Percentiles rank a stretch among this genome's conserved stretches.
Evolutionary conservation across 2,329 filamentous ascomycete genomes (phyloP).

Genomic region (Incumbomyces delicatus): DNA sequence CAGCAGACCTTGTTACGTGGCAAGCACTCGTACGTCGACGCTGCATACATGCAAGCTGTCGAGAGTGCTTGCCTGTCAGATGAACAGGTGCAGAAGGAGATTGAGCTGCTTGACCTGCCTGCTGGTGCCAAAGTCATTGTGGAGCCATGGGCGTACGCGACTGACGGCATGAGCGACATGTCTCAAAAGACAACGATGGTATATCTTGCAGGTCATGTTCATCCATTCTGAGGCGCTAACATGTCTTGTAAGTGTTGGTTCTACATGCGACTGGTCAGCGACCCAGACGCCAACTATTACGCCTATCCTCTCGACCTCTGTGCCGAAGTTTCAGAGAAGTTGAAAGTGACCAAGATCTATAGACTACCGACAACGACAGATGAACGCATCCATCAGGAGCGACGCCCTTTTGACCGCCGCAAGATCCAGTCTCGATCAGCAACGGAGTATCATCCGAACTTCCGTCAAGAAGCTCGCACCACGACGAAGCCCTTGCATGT

Average conservation of each 20-base stretch:
- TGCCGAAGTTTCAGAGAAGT: constrained; percentile 41
- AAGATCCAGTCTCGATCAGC: constrained; percentile 29
- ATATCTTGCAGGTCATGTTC: constrained; percentile 1
- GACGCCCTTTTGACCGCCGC: constrained; percentile 31
- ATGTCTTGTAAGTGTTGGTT: constrained; percentile 24
- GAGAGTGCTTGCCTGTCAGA: constrained; percentile 41
- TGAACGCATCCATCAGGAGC: constrained; percentile 29
- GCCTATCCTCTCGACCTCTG: constrained; percentile 48
- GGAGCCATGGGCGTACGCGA: constrained; percentile 49
- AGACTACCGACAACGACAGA: constrained; percentile 36
- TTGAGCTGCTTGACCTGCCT: constrained; percentile 36
- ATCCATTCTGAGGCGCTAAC: background rate
- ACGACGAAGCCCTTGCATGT: constrained; percentile 30
- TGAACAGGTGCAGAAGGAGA: constrained; percentile 33
- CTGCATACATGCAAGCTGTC: constrained; percentile 39
- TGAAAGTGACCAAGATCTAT: constrained; percentile 43
- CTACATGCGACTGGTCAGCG: constrained; percentile 32
- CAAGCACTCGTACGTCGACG: constrained; percentile 40
- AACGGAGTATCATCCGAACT: constrained; percentile 29
- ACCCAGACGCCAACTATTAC: constrained; percentile 47
- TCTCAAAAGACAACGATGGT: constrained; percentile 41
- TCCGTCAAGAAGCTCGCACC: constrained; percentile 14
- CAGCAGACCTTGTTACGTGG: constrained; percentile 28
- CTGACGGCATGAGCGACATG: constrained; percentile 46
- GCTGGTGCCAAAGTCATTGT: constrained; percentile 36